A percentile compares a stretch with the other conserved stretches of the same genome.
Evolutionary conservation across 129 eudicot genomes (phyloP).

Genomic region (Saposhnikovia divaricata): DNA sequence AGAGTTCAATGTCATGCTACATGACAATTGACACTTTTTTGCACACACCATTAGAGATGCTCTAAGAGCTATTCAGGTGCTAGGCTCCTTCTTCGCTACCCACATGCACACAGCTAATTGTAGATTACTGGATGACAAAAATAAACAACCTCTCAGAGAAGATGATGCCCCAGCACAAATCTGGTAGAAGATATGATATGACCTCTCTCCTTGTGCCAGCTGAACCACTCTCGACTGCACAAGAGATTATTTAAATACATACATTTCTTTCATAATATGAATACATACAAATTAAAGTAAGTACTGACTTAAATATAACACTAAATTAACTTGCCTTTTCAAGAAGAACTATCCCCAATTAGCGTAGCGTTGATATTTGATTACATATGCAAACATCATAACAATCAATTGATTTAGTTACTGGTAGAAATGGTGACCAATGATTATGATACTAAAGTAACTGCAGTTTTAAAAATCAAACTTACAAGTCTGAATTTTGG

Average conservation of each 20-base stretch:
- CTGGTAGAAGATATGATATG: constrained; percentile 93
- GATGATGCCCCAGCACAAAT: constrained; percentile 88
- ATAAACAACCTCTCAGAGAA: constrained; percentile 62
- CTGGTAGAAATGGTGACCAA: constrained; percentile 10
- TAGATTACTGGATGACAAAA: neutral
- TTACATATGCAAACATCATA: constrained; percentile 14
- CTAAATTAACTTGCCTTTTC: constrained; percentile 59
- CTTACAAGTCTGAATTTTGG: constrained; percentile 81
- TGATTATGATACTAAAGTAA: neutral
- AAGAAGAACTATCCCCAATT: constrained; percentile 58
- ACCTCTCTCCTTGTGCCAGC: constrained; percentile 71
- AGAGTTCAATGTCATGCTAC: neutral
- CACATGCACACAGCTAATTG: neutral
- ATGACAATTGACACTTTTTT: neutral
- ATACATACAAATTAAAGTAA: neutral
- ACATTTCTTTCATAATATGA: neutral
- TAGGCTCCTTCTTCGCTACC: neutral
- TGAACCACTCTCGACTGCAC: constrained; percentile 94
- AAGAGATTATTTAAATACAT: neutral
- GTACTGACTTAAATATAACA: neutral
- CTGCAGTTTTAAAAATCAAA: constrained; percentile 12
- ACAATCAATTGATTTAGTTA: constrained; percentile 23
- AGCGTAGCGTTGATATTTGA: constrained; percentile 19
- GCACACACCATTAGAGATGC: neutral
- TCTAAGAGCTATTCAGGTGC: neutral